Base-by-base conservation (phyloP, 371 early-diverging fungal species). In the Lichtheimia corymbifera region DNA sequence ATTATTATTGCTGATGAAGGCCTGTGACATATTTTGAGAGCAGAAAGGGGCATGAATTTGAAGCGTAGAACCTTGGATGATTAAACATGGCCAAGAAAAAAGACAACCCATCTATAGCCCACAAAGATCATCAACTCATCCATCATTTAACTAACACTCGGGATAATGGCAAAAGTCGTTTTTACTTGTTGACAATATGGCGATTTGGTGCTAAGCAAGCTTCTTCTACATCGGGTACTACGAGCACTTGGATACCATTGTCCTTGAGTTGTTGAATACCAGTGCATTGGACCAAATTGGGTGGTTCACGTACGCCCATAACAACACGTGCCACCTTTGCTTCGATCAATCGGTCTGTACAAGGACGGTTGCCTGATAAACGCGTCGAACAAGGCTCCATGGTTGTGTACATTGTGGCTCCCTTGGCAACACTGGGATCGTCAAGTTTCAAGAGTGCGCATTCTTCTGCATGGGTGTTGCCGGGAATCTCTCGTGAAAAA, bases 381-480 rank as follows among this genome's bases (percentile, higher is more conserved):
- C 96, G 83, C 57, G 72, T 68, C 4, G 88, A 86, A 64, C 96
- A 95, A 0, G 96, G 96, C 57, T 95, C 96, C 96, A 95, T 95
- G 9, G 96, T 95, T 5, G 93, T 91, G 66, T 93, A 95, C 76
- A 93, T 87, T 30, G 87, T 86, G 5, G 79, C 77, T 17, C 66
- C 72, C 28, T 66, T 44, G 15, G 59, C 59, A 5, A 59, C 49
- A 13, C 42, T 44, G 5, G 27, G 30, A 18, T 41, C 62, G 24
- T n/a, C 35, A 3, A 92, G 73, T 70, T 96, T 96, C 28, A 81
- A 44, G 1, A 94, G 73, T 30, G 88, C 86, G 59, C 88, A 86
- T 79, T 96, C 90, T 67, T 96, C 96, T 9, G 96, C 96, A 69
- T 96, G 96, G 0, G 95, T 94, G 71, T 96, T 96, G 7, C 95